These are phyloP conservation scores for Suillus subaureus DNA, from an alignment of 768 basidiomycete genomes.

Conservation along the genomic window DNA sequence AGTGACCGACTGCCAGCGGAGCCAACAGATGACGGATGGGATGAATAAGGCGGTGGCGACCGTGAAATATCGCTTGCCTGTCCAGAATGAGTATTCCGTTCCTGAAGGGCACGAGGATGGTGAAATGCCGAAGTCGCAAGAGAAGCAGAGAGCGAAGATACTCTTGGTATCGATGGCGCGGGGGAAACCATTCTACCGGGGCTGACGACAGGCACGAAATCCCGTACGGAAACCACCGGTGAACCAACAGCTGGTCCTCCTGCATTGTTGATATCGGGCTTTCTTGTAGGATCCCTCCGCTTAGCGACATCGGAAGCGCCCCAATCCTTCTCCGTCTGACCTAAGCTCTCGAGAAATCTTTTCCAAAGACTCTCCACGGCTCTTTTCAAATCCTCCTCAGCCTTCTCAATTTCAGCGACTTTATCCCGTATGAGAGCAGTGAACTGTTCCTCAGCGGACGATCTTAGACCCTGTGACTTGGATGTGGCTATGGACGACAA, in stretches of 20 bases:
- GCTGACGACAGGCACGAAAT: slow-evolving; percentile 55
- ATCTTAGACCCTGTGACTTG: slow-evolving; percentile 56
- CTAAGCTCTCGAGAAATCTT: slow-evolving; percentile 51
- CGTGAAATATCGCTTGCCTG: slow-evolving; percentile 21
- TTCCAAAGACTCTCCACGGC: slow-evolving; percentile 69
- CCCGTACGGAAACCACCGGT: slow-evolving; percentile 46
- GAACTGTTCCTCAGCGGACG: slow-evolving; percentile 60
- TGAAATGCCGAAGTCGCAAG: slow-evolving; percentile 62
- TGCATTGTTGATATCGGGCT: slow-evolving; percentile 19
- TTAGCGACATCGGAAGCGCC: slow-evolving; percentile 21
- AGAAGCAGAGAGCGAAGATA: slow-evolving; percentile 74
- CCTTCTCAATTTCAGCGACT: slow-evolving; percentile 55
- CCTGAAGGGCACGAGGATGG: slow-evolving; percentile 43
- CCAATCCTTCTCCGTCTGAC: slow-evolving; percentile 44
- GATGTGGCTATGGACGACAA: slow-evolving; percentile 58
- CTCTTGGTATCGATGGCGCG: slow-evolving; percentile 40
- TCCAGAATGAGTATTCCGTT: slow-evolving; percentile 17
- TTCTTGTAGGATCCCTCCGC: slow-evolving; percentile 23
- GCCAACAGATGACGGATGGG: slow-evolving; percentile 34
- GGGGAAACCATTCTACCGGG: slow-evolving; percentile 40
- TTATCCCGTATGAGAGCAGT: slow-evolving; percentile 53
- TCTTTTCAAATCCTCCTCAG: slow-evolving; percentile 53
- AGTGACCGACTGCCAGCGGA: slow-evolving; percentile 24
- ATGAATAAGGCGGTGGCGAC: slow-evolving; percentile 39
- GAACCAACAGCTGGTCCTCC: slow-evolving; percentile 31